Evolutionary conservation across 805 yeast genomes (phyloP), one percentile per base, ranked within the genome.

Genomic region (Saturnispora ahearnii): DNA sequence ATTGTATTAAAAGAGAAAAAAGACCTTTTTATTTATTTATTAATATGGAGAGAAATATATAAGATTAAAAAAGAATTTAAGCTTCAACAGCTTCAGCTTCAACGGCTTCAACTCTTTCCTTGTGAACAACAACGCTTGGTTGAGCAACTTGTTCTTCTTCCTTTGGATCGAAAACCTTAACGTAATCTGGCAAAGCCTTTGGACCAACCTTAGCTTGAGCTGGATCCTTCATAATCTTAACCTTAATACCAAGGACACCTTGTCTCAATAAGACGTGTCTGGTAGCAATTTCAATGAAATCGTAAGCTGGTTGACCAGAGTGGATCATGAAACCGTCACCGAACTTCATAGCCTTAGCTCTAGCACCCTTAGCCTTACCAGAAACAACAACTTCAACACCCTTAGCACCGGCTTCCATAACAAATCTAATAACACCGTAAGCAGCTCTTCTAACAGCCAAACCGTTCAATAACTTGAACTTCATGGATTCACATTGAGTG

Each of bases 241-340:
- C 98, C 84, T 87, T 91, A 74, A 93, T 84, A 84, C 99, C 99
- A 72, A 93, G 83, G 62, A 93, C 98, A 88, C 99, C 99, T 81
- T 93, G 98, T 83, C 98, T 90, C 82, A 93, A 85, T 73, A 93
- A 81, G 68, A 91, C 98, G 91, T 93, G 98, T 79, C 99, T 90
- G 74, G 96, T 90, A 67, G 99, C 99, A 72, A 82, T 77, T 77
- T 93, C 99, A 72, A 93, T 93, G 85, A 93, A 93, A 73, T 93
- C 99, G 65, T 79, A 83, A 74, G 91, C 93, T 78, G 99, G 99
- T 82, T 93, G 99, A 87, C 99, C 99, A 70, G 97, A 89, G 93
- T 93, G 99, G 83, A 93, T 93, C 93, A 93, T 87, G 96, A 93
- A 93, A 82, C 99, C 99, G 74, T 91, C 98, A 73, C 93, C 85